Conservation (phyloP, 352 stramenopile genomes). For the Pythium oligandrum region DNA sequence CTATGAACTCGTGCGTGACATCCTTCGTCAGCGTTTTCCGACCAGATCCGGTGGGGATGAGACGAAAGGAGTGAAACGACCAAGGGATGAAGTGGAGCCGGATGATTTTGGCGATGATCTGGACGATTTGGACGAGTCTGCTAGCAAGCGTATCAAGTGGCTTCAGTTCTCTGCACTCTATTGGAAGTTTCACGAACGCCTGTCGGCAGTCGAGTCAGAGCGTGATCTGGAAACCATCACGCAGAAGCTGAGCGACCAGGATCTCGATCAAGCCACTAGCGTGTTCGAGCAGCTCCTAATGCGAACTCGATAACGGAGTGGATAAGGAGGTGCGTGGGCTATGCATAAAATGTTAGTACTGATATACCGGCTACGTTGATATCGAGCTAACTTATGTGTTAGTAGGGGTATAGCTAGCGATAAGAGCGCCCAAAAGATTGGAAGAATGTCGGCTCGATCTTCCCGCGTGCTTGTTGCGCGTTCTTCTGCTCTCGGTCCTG, state of each 20-base stretch:
- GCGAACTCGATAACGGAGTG: no score
- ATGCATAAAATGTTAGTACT: no score
- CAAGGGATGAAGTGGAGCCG: no score
- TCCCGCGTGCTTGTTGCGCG: slow-evolving; percentile 39
- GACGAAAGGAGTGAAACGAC: no score
- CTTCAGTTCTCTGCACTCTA: slow-evolving; percentile 21
- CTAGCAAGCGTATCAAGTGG: slow-evolving; percentile 16
- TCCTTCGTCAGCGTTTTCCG: no score
- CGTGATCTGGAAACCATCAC: slow-evolving; percentile 19
- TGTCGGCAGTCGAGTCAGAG: slow-evolving; percentile 24
- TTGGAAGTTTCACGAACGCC: slow-evolving; percentile 34
- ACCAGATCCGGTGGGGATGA: no score
- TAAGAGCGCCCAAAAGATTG: slow-evolving; percentile 72
- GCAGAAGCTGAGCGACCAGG: slow-evolving; percentile 30
- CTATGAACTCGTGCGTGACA: no score
- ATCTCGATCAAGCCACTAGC: slow-evolving; percentile 42
- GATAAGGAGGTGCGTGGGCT: no score
- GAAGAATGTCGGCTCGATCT: slow-evolving; percentile 75
- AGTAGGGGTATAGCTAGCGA: slow-evolving; percentile 28
- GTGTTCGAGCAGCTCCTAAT: slow-evolving; percentile 38
- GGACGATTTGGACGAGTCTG: slow-evolving; percentile 13
- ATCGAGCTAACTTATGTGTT: no score
- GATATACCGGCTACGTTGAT: no score
- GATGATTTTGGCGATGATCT: slow-evolving; percentile 6
- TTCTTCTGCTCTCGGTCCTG: slow-evolving; percentile 53